Evolutionary conservation across 2,329 filamentous ascomycete species (phyloP).

Genomic region (Sclerotinia spermophila): DNA sequence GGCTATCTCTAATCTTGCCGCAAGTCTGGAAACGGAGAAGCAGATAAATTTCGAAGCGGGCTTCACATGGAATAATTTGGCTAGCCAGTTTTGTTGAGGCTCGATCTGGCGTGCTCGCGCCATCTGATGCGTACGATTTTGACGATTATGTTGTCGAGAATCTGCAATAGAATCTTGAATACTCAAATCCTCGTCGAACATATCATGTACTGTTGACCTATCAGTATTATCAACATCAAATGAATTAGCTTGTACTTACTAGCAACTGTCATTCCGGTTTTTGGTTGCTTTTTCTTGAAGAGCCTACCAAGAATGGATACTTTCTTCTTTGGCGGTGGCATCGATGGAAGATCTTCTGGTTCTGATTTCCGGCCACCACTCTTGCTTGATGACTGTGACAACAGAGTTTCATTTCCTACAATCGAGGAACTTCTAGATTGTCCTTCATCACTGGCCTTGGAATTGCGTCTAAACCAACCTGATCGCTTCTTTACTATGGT

Average conservation of each 20-base stretch:
- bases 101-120: constrained; percentile 48
- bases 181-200: constrained; percentile 31
- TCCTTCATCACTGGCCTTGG: constrained; percentile 28
- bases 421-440: constrained; percentile 23
- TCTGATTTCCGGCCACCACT: constrained; percentile 14
- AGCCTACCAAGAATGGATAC: constrained; percentile 32
- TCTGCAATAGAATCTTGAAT: constrained; percentile 30
- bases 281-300: constrained; percentile 33
- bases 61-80: constrained; percentile 84
- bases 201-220: constrained; percentile 27
- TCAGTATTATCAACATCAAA: neutral
- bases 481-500: constrained; percentile 34
- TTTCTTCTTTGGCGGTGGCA: constrained; percentile 30
- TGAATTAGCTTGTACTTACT: constrained; percentile 27
- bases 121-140: neutral
- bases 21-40: constrained; percentile 67
- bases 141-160: constrained; percentile 24
- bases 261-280: constrained; percentile 31
- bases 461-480: constrained; percentile 37
- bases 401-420: constrained; percentile 16
- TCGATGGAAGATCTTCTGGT: constrained; percentile 12
- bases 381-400: constrained; percentile 25
- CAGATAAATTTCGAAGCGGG: constrained; percentile 74
- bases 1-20: constrained; percentile 72
- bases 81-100: constrained; percentile 79